phyloP scores from a whole-genome alignment of 441 rosid genomes.

The Omphalea diandra region DNA sequence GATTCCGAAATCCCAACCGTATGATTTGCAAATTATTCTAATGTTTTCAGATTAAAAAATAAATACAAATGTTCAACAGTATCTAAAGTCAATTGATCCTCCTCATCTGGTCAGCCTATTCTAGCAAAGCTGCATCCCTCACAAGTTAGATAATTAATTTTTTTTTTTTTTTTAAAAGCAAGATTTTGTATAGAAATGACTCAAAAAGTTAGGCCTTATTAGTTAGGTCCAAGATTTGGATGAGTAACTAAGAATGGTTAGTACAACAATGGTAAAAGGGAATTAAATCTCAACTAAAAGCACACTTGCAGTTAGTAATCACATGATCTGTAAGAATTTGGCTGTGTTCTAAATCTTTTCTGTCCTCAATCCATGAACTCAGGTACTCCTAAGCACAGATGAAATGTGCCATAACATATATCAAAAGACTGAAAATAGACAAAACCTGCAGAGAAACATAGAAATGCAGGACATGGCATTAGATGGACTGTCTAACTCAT shows the following conservation, averaged over 20 bases:
- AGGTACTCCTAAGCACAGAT: conserved; percentile 18
- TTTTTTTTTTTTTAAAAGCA: too few relatives aligned
- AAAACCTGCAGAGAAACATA: conserved; percentile 45
- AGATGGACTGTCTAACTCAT: neutral
- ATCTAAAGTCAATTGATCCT: conserved; percentile 11
- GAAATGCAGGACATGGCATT: conserved; percentile 13
- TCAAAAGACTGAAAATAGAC: conserved; percentile 35
- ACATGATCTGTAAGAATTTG: conserved; percentile 13
- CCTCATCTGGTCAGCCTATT: neutral
- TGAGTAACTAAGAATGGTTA: neutral
- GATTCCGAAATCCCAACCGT: conserved; percentile 17
- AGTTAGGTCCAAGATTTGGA: neutral
- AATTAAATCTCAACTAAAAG: conserved; percentile 32
- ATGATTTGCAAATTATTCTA: conserved; percentile 12
- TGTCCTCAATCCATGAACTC: conserved; percentile 8
- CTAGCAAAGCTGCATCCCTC: neutral
- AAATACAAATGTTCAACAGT: neutral
- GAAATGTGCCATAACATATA: conserved; percentile 23
- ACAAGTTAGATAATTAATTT: conserved; percentile 13
- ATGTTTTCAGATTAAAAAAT: too few relatives aligned
- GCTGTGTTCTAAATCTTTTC: conserved; percentile 2
- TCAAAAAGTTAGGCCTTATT: neutral
- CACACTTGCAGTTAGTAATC: neutral
- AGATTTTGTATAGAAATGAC: neutral
- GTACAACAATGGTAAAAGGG: conserved; percentile 13